Conservation (phyloP, 2,329 filamentous ascomycete species). For the Penicillium polonicum region DNA sequence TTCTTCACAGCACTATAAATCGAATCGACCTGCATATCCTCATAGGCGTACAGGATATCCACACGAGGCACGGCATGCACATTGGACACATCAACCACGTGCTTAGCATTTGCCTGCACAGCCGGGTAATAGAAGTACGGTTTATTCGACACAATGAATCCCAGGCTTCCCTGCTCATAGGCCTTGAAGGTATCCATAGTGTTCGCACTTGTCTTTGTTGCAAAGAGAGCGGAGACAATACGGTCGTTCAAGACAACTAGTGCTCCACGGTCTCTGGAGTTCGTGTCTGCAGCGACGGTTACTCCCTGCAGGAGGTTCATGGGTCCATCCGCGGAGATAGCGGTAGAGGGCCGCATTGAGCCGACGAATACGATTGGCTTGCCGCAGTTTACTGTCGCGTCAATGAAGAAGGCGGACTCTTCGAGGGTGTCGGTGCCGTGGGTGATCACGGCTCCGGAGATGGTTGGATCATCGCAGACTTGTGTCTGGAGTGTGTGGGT, state of each 20-base stretch:
- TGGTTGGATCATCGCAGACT: conserved; percentile 12
- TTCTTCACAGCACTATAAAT: conserved; percentile 23
- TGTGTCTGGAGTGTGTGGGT: conserved; percentile 17
- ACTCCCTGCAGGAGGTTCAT: conserved; percentile 63
- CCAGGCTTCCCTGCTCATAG: conserved; percentile 57
- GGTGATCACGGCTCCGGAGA: conserved; percentile 45
- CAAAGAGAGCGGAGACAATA: conserved; percentile 59
- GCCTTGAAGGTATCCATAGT: conserved; percentile 62
- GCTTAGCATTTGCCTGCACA: conserved; percentile 49
- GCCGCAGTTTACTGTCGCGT: conserved; percentile 55
- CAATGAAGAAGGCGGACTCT: conserved; percentile 63
- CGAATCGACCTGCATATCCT: conserved; percentile 28
- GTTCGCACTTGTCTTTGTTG: conserved; percentile 63
- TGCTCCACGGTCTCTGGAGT: conserved; percentile 52
- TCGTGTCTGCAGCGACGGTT: conserved; percentile 52
- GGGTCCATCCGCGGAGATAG: conserved; percentile 62
- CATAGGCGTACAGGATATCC: conserved; percentile 29
- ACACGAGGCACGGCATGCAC: conserved; percentile 25
- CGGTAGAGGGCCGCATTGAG: conserved; percentile 63
- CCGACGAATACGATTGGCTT: conserved; percentile 63
- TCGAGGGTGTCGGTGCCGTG: conserved; percentile 67
- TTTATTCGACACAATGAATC: conserved; percentile 57
- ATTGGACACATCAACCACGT: conserved; percentile 15
- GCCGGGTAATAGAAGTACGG: conserved; percentile 62
- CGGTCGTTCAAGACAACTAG: conserved; percentile 64